phyloP scores from a whole-genome alignment of 1,284 basidiomycete species.

The Heterobasidion irregulare region DNA sequence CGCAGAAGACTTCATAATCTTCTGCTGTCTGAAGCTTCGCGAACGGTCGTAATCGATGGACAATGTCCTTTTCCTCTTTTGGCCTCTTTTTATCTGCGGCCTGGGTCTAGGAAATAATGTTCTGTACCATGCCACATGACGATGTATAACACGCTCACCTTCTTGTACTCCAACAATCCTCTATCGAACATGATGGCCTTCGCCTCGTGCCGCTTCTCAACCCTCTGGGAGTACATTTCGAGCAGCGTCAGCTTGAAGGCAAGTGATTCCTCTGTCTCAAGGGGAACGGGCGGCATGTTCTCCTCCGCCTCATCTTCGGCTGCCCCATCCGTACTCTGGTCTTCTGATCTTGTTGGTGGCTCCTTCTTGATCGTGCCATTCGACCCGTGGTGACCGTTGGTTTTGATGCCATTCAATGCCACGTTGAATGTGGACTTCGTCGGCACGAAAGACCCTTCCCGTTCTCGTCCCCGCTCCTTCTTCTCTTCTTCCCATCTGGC shows the following conservation, averaged over 20 bases:
- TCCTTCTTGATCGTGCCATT: constrained; percentile 17
- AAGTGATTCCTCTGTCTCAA: constrained; percentile 86
- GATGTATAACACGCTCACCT: constrained; percentile 39
- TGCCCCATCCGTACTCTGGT: constrained; percentile 32
- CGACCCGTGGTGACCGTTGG: constrained; percentile 25
- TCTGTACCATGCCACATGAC: neutral
- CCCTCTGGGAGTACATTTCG: constrained; percentile 88
- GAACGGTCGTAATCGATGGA: constrained; percentile 88
- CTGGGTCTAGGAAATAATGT: constrained; percentile 55
- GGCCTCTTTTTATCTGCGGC: constrained; percentile 85
- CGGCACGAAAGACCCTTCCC: neutral
- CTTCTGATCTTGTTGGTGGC: constrained; percentile 36
- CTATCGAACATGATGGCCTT: constrained; percentile 94
- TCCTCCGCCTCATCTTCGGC: constrained; percentile 31
- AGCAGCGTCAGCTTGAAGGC: constrained; percentile 85
- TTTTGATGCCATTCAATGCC: constrained; percentile 26
- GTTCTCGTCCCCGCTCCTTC: constrained; percentile 18
- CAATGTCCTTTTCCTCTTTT: constrained; percentile 88
- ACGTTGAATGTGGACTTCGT: constrained; percentile 34
- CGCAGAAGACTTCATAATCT: constrained; percentile 85
- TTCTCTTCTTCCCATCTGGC: constrained; percentile 62
- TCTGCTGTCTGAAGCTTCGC: constrained; percentile 87
- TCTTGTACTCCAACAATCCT: constrained; percentile 89
- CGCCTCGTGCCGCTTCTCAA: constrained; percentile 82
- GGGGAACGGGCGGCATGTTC: constrained; percentile 59